These are phyloP conservation scores for Cenchrus americanus DNA, from an alignment of 176 grass and related monocot genomes.

Conservation along the genomic window DNA sequence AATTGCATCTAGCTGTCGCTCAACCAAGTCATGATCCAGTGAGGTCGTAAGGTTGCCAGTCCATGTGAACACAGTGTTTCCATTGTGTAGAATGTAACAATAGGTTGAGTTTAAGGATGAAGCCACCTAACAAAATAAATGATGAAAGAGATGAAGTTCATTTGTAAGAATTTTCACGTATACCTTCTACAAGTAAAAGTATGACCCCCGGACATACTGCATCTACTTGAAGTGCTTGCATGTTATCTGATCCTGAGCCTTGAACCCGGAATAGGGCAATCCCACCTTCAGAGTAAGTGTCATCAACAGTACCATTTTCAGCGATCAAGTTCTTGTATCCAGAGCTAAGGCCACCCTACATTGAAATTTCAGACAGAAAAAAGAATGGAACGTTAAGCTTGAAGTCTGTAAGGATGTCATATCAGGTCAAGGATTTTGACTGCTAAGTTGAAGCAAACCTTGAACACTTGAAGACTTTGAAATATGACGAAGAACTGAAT, in stretches of 20 bases:
- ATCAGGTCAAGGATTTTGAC: constrained; percentile 31
- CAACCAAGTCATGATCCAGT: constrained; percentile 84
- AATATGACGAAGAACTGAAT: constrained; percentile 94
- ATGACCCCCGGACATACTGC: constrained; percentile 53
- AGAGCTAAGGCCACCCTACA: constrained; percentile 85
- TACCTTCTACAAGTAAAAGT: constrained; percentile 16
- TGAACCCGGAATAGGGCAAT: constrained; percentile 86
- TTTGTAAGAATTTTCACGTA: constrained; percentile 20
- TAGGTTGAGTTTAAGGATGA: constrained; percentile 95
- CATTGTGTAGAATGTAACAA: constrained; percentile 84
- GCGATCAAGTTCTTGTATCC: constrained; percentile 81
- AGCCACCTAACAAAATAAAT: constrained; percentile 55
- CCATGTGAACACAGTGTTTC: constrained; percentile 89
- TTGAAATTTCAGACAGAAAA: constrained; percentile 33
- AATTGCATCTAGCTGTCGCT: constrained; percentile 93
- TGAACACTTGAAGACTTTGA: constrained; percentile 85
- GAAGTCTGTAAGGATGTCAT: background rate
- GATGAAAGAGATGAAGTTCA: constrained; percentile 34
- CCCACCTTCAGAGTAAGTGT: constrained; percentile 82
- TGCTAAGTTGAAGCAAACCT: constrained; percentile 55
- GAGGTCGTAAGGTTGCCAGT: constrained; percentile 65
- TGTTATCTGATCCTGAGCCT: constrained; percentile 89
- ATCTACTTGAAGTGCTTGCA: constrained; percentile 98
- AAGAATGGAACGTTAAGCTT: background rate
- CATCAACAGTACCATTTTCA: constrained; percentile 64